Evolutionary conservation across 1,284 basidiomycete genomes (phyloP).

Genomic region (Crocinoboletus sp.): DNA sequence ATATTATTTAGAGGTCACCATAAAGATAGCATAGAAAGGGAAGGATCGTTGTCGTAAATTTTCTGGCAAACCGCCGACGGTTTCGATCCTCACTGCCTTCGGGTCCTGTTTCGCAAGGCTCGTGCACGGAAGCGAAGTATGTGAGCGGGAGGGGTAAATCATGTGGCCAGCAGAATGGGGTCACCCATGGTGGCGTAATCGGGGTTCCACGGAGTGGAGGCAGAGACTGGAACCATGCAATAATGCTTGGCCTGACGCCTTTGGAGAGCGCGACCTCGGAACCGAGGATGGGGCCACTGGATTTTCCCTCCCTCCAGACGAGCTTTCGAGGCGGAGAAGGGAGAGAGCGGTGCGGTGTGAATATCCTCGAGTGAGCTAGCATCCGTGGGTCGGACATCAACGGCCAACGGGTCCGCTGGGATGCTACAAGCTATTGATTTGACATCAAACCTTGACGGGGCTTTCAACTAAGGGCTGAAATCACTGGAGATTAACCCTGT

Average conservation of each 20-base stretch:
- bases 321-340: neutral
- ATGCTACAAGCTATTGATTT: slow-evolving; percentile 6
- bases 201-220: slow-evolving; percentile 30
- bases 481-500: slow-evolving; percentile 11
- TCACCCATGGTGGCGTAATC: slow-evolving; percentile 10
- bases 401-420: too few species aligned
- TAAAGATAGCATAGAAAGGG: slow-evolving; percentile 6
- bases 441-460: slow-evolving; percentile 5
- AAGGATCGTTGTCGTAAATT: slow-evolving; percentile 4
- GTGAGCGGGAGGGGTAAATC: slow-evolving; percentile 15
- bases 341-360: neutral
- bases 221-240: too few species aligned
- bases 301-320: neutral
- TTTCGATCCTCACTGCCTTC: slow-evolving; percentile 21
- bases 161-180: slow-evolving; percentile 8
- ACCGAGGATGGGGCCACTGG: neutral
- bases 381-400: slow-evolving; percentile 10
- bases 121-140: slow-evolving; percentile 18
- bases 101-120: slow-evolving; percentile 19
- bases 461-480: slow-evolving; percentile 9
- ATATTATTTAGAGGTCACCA: slow-evolving; percentile 1
- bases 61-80: slow-evolving; percentile 9
- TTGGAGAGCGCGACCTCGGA: slow-evolving; percentile 1
- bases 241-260: too few species aligned
- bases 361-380: slow-evolving; percentile 3